A percentile compares a stretch with the other conserved stretches of the same genome.
These are phyloP conservation scores for Trichophyton schoenleinii DNA, from an alignment of 2,329 filamentous ascomycete genomes.

Conservation along the genomic window DNA sequence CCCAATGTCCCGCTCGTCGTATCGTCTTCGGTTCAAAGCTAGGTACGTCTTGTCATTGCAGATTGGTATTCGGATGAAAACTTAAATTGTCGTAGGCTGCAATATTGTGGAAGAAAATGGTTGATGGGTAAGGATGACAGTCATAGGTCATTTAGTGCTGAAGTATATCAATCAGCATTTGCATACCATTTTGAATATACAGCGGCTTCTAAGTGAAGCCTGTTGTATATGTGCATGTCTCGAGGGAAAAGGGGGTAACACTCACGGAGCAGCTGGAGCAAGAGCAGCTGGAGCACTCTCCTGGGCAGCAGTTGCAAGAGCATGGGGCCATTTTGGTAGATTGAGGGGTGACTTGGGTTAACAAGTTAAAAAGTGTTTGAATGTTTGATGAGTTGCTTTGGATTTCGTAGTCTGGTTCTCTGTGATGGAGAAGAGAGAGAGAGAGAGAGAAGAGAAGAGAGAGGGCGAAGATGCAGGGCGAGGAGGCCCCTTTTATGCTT, in stretches of 20 bases:
- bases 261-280: conserved; percentile 29
- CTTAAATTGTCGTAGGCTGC: neutral
- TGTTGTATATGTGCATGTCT: neutral
- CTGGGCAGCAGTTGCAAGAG: conserved; percentile 30
- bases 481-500: conserved; percentile 7
- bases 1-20: neutral
- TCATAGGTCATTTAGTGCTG: neutral
- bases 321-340: conserved; percentile 30
- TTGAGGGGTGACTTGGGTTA: conserved; percentile 12
- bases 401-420: conserved; percentile 3
- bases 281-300: conserved; percentile 29
- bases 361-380: conserved; percentile 1
- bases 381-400: neutral
- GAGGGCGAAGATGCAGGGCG: neutral
- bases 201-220: no score
- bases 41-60: neutral
- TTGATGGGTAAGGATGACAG: neutral
- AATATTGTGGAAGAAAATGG: neutral
- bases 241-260: neutral
- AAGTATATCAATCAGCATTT: neutral
- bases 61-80: neutral
- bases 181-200: no score
- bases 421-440: neutral
- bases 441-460: conserved; percentile 2
- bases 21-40: neutral